A percentile compares a stretch with the other conserved stretches of the same genome.
Conservation (phyloP, 1,139 yeast genomes). For the Blastobotrys aristatus region DNA sequence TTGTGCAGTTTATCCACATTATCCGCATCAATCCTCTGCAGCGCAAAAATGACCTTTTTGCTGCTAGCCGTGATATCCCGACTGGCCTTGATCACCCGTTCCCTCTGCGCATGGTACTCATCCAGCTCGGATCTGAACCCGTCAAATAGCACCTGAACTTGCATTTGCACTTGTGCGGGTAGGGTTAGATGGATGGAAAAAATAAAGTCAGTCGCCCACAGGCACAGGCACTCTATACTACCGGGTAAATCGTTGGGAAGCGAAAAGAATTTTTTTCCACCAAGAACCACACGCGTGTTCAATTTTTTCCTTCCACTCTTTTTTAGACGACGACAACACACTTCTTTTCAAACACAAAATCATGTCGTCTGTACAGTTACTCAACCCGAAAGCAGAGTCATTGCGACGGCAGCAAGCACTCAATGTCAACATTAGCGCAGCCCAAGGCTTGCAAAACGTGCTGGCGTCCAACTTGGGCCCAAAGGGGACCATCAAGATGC, state of each 20-base stretch:
- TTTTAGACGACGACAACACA: neutral
- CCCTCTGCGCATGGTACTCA: conserved; percentile 37
- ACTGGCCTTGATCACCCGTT: conserved; percentile 36
- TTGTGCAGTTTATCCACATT: neutral
- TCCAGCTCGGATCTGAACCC: conserved; percentile 18
- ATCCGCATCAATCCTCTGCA: conserved; percentile 31
- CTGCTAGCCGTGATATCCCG: conserved; percentile 40
- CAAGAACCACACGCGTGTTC: neutral
- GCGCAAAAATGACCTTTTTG: conserved; percentile 40
- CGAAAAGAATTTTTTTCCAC: no score
- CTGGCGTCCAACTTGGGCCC: conserved; percentile 92
- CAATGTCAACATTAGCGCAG: conserved; percentile 92
- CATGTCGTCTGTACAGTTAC: conserved; percentile 66
- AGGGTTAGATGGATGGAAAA: neutral
- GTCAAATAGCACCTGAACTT: conserved; percentile 4
- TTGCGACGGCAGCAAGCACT: conserved; percentile 90
- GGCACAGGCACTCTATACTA: no score
- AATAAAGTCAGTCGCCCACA: neutral
- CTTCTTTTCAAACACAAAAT: no score
- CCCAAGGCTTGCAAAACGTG: conserved; percentile 93
- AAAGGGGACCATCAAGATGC: conserved; percentile 90
- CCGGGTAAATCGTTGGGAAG: neutral
- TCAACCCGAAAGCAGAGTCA: conserved; percentile 96
- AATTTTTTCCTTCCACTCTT: no score
- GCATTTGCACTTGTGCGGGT: neutral